Base-by-base conservation (phyloP, 1,284 basidiomycete genomes). In the Neolentinus lepideus region DNA sequence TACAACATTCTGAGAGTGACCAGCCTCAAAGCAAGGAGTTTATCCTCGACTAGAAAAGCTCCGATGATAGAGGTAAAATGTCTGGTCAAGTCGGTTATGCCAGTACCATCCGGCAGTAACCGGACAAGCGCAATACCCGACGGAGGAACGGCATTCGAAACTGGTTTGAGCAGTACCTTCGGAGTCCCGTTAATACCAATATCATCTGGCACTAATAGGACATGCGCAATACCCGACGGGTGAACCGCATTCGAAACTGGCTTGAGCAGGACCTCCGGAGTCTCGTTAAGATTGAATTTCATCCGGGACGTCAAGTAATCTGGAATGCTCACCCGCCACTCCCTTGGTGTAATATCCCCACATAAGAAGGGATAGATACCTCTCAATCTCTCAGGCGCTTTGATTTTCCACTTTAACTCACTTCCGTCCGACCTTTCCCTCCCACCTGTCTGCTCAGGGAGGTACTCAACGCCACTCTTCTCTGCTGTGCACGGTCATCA, bases 331-430 rank as follows among this genome's bases (percentile, higher is more conserved):
- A 85, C 86, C 66, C 86, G 70, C 67, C 76, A 73, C 2, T 66
- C 61, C 51, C 85, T 69, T 2, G 82, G 77, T 3, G 85, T 88
- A 2, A 86, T 66, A 64, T 88, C 85, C 24, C 83, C 83, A 62
- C 86, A 89, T 64, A 84, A 88, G 64, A 88, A 88, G n/a, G 86
- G 85, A 11, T 82, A 62, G 1, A 63, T 59, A 1, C 77, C 73
- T 0, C 70, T n/a, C n/a, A n/a, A 66, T 4, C 59, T 58, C 8
- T 60, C 58, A 0, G 81, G 71, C 0, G 71, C 66, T 2, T 73
- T 78, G 35, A 86, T 76, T 45, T 80, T 64, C 85, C 85, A 88
- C 59, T 79, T 66, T 43, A 88, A 60, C 22, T 73, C 67, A 27
- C 71, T 65, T 0, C 84, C 84, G 58, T 87, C 80, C 0, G 71